These are phyloP conservation scores for Pseudogymnoascus sp. DNA, from an alignment of 2,329 filamentous ascomycete species.

Conservation along the genomic window DNA sequence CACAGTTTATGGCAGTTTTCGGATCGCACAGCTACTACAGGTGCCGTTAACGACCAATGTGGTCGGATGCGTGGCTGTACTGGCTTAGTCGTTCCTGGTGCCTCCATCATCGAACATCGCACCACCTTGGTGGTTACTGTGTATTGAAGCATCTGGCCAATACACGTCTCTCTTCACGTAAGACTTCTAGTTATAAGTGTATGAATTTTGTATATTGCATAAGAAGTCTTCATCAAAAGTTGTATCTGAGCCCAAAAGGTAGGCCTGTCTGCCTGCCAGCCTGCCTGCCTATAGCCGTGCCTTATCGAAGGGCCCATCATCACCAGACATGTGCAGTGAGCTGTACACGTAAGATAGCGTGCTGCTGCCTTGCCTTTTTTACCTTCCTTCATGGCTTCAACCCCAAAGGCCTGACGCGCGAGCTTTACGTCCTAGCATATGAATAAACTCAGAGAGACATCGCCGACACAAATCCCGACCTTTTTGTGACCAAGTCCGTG, in stretches of 20 bases:
- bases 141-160: not conserved
- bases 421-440: not conserved
- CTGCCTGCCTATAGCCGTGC: not conserved
- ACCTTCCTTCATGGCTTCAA: not conserved
- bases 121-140: not conserved
- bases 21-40: not conserved
- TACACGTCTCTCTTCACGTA: not conserved
- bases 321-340: not conserved
- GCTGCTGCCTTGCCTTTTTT: not conserved
- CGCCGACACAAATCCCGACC: not conserved
- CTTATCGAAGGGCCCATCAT: not conserved
- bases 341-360: conserved; percentile 1
- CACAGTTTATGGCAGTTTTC: not conserved
- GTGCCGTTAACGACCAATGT: not conserved
- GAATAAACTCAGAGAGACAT: not conserved
- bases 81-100: not conserved
- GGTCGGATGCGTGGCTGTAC: not conserved
- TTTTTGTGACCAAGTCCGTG: not conserved
- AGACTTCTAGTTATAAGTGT: not conserved
- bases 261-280: not conserved
- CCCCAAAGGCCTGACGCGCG: not conserved
- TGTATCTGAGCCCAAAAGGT: not conserved
- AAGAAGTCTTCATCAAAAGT: not conserved
- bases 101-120: not conserved
- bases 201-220: not conserved